These are phyloP conservation scores for Apiotrichum siamense DNA, from an alignment of 1,284 basidiomycete genomes.

Conservation along the genomic window DNA sequence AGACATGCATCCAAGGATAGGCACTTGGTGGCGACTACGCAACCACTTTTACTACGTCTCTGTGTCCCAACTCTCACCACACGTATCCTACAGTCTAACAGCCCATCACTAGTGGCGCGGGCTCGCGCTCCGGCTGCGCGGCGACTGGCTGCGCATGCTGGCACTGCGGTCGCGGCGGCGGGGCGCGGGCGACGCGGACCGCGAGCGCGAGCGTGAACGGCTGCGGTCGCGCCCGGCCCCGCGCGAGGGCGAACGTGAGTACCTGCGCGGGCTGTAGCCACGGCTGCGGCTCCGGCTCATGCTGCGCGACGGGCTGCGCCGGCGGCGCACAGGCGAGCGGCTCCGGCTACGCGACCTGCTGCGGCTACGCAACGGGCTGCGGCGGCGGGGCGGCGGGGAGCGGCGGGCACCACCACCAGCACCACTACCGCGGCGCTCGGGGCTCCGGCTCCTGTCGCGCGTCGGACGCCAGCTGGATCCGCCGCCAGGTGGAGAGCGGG, in stretches of 20 bases:
- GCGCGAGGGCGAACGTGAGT: neutral
- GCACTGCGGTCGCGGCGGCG: conserved; percentile 5
- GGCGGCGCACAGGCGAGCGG: conserved; percentile 3
- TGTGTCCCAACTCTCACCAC: too few species aligned
- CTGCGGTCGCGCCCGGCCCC: neutral
- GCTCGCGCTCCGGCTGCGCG: conserved; percentile 4
- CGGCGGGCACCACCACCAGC: neutral
- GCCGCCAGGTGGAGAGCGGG: neutral
- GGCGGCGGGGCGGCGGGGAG: neutral
- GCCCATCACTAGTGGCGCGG: conserved; percentile 1
- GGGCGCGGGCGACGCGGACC: conserved; percentile 6
- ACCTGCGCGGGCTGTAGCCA: neutral
- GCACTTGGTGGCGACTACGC: too few species aligned
- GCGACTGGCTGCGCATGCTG: conserved; percentile 9
- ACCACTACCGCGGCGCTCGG: conserved; percentile 7
- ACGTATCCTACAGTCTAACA: too few species aligned
- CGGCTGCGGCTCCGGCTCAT: neutral
- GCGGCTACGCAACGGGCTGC: neutral
- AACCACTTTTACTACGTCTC: too few species aligned
- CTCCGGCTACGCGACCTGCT: conserved; percentile 5
- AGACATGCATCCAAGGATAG: too few species aligned
- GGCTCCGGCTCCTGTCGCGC: conserved; percentile 11
- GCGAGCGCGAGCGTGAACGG: conserved; percentile 12
- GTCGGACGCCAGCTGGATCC: conserved; percentile 7
- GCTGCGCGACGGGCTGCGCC: neutral